These are phyloP conservation scores for Cylindrodendrum hubeiense DNA, from an alignment of 2,329 filamentous ascomycete species.

Conservation along the genomic window DNA sequence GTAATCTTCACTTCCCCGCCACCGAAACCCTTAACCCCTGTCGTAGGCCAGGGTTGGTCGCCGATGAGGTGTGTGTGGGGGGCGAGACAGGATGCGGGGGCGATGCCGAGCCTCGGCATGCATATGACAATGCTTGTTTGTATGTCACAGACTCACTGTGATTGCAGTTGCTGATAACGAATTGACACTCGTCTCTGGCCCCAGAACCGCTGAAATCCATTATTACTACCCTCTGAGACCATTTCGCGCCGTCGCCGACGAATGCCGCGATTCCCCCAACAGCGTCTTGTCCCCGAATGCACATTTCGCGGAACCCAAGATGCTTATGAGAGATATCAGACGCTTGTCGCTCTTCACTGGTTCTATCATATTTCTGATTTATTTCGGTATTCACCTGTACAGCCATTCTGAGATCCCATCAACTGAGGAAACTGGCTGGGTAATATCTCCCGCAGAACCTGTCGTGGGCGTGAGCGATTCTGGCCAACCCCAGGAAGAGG, in stretches of 20 bases:
- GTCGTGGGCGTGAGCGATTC: constrained; percentile 1
- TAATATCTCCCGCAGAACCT: constrained; percentile 18
- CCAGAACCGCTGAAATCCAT: too few relatives aligned
- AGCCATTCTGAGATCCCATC: constrained; percentile 12
- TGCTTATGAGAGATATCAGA: constrained; percentile 50
- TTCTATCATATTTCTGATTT: constrained; percentile 47
- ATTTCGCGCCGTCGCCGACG: too few relatives aligned
- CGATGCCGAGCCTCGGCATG: constrained; percentile 39
- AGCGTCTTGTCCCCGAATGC: not conserved
- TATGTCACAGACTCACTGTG: constrained; percentile 34
- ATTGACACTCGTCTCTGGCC: not conserved
- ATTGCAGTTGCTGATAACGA: not conserved
- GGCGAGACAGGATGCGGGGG: constrained; percentile 18
- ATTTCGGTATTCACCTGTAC: constrained; percentile 42
- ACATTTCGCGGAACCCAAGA: constrained; percentile 35
- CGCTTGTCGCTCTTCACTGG: constrained; percentile 47
- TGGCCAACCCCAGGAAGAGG: not conserved
- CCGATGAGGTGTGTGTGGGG: not conserved
- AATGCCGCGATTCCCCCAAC: not conserved
- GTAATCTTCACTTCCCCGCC: too few relatives aligned
- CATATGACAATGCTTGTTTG: constrained; percentile 39
- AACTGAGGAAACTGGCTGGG: constrained; percentile 16
- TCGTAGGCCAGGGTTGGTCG: not conserved
- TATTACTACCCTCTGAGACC: too few relatives aligned
- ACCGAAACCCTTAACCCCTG: not conserved